Evolutionary conservation across 208 protist species (phyloP), one percentile per base, ranked within the genome.

Genomic region (Crithidia brevicula): DNA sequence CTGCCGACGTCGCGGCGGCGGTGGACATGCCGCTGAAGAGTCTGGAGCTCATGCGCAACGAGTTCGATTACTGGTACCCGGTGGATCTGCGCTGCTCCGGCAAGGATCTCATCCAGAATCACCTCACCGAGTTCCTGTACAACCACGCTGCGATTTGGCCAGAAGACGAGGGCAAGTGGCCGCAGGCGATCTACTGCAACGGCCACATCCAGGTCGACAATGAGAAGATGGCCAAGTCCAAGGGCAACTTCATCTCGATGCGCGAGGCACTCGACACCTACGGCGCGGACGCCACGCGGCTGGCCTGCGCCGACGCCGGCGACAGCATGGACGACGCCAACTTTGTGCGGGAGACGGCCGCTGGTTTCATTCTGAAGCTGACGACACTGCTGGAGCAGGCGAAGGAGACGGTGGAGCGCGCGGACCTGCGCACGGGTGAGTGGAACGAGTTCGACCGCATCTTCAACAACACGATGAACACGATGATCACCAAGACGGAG

Each of bases 171-270:
- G 65, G 53, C 54, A 86, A 83, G 70, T 89, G 90, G 81, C 99
- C 99, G 38, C 64, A 83, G 40, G 79, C 83, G 56, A 95, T 99
- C 52, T 98, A 97, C 82, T 97, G 97, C 72, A 99, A 99, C 78
- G 99, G 99, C n/a, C 98, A 99, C 75, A 92, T 99, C 38, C 81
- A 98, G 51, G 85, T 99, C 31, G 98, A 99, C 82, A 90, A 85
- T 50, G 97, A 99, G 45, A 99, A 99, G 88, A 99, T 99, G 99
- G 97, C 96, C 45, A 99, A 99, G 84, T 98, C 91, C 0, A 99
- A 94, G 31, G 99, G 99, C 43, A 99, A 99, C 86, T 99, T 99
- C 86, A 86, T 99, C 50, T 99, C 98, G 15, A 60, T 99, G 40
- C 23, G 62, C 15, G 79, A 98, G 57, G 86, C 84, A 8, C 83